Evolutionary conservation across 2,329 filamentous ascomycete species (phyloP).

Genomic region (Trichoderma atrobrunneum): DNA sequence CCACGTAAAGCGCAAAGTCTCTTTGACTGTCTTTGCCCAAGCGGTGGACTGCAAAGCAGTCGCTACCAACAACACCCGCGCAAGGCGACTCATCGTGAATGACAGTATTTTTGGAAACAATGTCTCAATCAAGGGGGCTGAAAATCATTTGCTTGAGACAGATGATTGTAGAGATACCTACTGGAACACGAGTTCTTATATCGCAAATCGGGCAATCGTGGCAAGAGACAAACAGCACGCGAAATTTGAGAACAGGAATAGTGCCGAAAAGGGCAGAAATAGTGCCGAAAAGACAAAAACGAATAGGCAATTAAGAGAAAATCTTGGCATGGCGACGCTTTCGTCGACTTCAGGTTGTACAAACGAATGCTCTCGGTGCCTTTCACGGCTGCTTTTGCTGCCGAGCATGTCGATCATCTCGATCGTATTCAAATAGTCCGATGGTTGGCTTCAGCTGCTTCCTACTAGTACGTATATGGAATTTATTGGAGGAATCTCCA

Average conservation of each 20-base stretch:
- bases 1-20: slow-evolving; percentile 18
- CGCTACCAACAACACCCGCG: not conserved
- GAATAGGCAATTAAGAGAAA: not conserved
- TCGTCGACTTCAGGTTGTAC: not conserved
- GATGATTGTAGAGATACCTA: not conserved
- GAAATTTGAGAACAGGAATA: not conserved
- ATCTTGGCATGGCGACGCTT: not conserved
- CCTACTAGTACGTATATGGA: not conserved
- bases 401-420: not conserved
- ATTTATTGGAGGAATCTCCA: not conserved
- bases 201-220: not conserved
- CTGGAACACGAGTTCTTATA: not conserved
- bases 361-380: not conserved
- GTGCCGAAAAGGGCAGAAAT: not conserved
- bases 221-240: not conserved
- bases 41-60: not conserved
- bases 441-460: not conserved
- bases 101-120: not conserved
- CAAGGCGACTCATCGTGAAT: slow-evolving; percentile 1
- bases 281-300: not conserved
- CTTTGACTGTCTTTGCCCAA: slow-evolving; percentile 1
- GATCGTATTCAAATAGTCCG: not conserved
- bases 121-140: not conserved
- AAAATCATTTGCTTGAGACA: not conserved
- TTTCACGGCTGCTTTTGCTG: not conserved